Percentiles rank a stretch among this genome's conserved stretches.
phyloP scores from a whole-genome alignment of 2,329 filamentous ascomycete species.

The Xylaria hypoxylon region DNA sequence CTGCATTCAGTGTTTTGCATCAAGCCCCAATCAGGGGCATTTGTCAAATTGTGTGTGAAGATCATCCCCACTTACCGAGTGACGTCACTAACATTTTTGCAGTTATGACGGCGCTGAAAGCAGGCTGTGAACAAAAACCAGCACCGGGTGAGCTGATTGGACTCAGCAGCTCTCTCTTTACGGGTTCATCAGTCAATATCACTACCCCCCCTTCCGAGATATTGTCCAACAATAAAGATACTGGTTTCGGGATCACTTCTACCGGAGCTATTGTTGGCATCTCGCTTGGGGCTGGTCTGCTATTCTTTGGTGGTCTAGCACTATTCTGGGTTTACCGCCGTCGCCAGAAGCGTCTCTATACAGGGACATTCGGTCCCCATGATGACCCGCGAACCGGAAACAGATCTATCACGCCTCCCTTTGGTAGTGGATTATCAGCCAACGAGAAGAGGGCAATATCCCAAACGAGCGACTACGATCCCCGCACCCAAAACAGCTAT shows the following conservation, averaged over 20 bases:
- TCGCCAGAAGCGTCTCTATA: slow-evolving; percentile 54
- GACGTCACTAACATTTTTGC: slow-evolving; percentile 31
- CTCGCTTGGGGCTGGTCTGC: slow-evolving; percentile 58
- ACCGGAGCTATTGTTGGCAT: slow-evolving; percentile 67
- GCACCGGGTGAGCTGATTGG: slow-evolving; percentile 53
- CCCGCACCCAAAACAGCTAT: slow-evolving; percentile 45
- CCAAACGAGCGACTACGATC: slow-evolving; percentile 45
- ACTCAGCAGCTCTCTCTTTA: slow-evolving; percentile 59
- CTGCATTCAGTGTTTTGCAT: slow-evolving; percentile 59
- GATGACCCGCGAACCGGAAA: slow-evolving; percentile 42
- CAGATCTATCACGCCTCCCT: slow-evolving; percentile 45
- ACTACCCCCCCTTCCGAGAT: slow-evolving; percentile 47
- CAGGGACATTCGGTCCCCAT: slow-evolving; percentile 46
- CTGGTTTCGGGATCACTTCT: slow-evolving; percentile 53
- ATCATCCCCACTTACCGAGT: not conserved
- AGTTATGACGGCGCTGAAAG: slow-evolving; percentile 62
- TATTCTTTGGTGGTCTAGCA: slow-evolving; percentile 56
- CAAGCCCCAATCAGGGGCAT: slow-evolving; percentile 56
- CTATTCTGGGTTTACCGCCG: slow-evolving; percentile 64
- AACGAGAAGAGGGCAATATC: slow-evolving; percentile 33
- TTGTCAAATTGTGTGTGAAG: slow-evolving; percentile 61
- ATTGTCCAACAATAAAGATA: slow-evolving; percentile 42
- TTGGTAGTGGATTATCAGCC: slow-evolving; percentile 33
- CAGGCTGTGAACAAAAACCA: slow-evolving; percentile 61
- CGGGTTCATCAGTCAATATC: slow-evolving; percentile 54